phyloP scores from a whole-genome alignment of 140 eudicot species.

The Senecio squalidus region DNA sequence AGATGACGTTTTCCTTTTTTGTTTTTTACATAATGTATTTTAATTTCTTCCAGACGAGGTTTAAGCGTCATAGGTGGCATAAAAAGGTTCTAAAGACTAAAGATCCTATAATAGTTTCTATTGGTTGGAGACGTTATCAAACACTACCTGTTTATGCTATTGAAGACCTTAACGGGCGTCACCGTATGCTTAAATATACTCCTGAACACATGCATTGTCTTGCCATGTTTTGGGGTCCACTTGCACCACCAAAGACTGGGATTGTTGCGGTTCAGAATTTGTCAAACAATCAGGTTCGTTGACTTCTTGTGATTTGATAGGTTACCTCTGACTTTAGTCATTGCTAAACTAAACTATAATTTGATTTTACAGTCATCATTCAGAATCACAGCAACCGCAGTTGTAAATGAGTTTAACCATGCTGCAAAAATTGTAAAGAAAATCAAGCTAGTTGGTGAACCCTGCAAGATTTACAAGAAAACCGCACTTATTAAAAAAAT shows the following conservation, averaged over 20 bases:
- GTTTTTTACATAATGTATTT: no score
- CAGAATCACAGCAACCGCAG: constrained; percentile 92
- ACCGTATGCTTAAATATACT: constrained; percentile 93
- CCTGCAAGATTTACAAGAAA: constrained; percentile 91
- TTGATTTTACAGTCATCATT: constrained; percentile 70
- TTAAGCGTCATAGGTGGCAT: constrained; percentile 97
- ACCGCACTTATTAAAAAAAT: constrained; percentile 87
- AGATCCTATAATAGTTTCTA: constrained; percentile 86
- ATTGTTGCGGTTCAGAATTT: constrained; percentile 85
- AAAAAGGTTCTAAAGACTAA: constrained; percentile 81
- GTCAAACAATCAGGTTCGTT: constrained; percentile 69
- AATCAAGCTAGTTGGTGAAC: constrained; percentile 77
- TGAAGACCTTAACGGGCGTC: constrained; percentile 83
- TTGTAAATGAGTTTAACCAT: constrained; percentile 79
- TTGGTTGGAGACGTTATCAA: constrained; percentile 99
- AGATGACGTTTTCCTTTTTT: no score
- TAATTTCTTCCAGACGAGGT: constrained; percentile 44
- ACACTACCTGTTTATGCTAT: constrained; percentile 83
- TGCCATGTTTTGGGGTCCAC: constrained; percentile 98
- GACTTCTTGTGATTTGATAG: background rate
- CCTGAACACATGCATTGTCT: constrained; percentile 98
- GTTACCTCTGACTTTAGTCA: background rate
- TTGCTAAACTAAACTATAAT: background rate
- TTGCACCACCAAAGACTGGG: constrained; percentile 95
- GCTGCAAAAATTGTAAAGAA: constrained; percentile 79